phyloP scores from a whole-genome alignment of 495 filamentous ascomycete species.

The Hypoxylon fuscum region DNA sequence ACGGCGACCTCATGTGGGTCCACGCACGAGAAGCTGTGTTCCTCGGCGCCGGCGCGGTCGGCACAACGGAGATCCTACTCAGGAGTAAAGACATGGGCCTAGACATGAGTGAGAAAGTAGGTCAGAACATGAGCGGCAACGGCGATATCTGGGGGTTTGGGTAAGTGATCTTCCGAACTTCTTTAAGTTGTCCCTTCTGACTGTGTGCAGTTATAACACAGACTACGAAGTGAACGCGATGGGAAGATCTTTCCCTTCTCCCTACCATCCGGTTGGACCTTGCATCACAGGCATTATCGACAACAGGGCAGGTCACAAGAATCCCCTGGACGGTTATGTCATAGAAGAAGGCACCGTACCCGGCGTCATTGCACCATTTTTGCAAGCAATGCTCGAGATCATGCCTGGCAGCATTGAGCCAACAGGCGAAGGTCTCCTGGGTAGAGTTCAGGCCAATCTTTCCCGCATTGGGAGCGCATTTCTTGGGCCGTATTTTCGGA shows the following conservation, averaged over 20 bases:
- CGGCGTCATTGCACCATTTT: slow-evolving; percentile 60
- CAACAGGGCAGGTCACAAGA: slow-evolving; percentile 59
- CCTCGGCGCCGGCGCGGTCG: slow-evolving; percentile 68
- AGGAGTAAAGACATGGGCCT: slow-evolving; percentile 68
- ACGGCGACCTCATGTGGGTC: slow-evolving; percentile 74
- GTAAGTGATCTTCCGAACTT: slow-evolving; percentile 38
- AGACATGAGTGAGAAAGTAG: slow-evolving; percentile 64
- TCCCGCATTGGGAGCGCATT: slow-evolving; percentile 61
- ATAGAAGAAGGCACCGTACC: slow-evolving; percentile 73
- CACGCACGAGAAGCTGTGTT: slow-evolving; percentile 68
- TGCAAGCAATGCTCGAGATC: slow-evolving; percentile 66
- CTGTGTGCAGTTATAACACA: slow-evolving; percentile 62
- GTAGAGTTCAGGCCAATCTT: slow-evolving; percentile 55
- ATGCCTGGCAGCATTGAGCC: slow-evolving; percentile 62
- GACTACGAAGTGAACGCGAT: slow-evolving; percentile 65
- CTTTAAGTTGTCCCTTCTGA: slow-evolving; percentile 11
- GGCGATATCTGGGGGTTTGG: slow-evolving; percentile 73
- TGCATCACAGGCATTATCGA: slow-evolving; percentile 73
- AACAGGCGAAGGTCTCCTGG: slow-evolving; percentile 46
- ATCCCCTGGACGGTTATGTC: slow-evolving; percentile 69
- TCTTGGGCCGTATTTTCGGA: slow-evolving; percentile 64
- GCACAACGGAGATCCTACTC: slow-evolving; percentile 73
- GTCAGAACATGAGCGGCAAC: slow-evolving; percentile 72
- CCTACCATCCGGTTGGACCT: slow-evolving; percentile 66
- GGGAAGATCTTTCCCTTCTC: slow-evolving; percentile 56